Conservation (phyloP, 306 rosid genomes). For the Cucumis sativus region Cucumber_9930_V3 NC_026658.2:25135501-25136000, state of each 20-base stretch:
- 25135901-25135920: conserved; percentile 76
- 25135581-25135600: not conserved
- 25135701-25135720: not conserved
- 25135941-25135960: not conserved
- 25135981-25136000: not conserved
- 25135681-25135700: not conserved
- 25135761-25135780: conserved; percentile 27
- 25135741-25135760: conserved; percentile 15
- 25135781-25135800: conserved; percentile 39
- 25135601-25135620: not conserved
- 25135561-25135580: not conserved
- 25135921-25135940: conserved; percentile 96
- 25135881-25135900: conserved; percentile 71
- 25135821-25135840: conserved; percentile 80
- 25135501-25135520: conserved; percentile 1
- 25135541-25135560: not conserved
- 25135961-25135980: not conserved
- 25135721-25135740: conserved; percentile 19
- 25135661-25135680: conserved; percentile 4
- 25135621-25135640: conserved; percentile 5
- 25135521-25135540: conserved; percentile 1
- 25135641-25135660: not conserved
- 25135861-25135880: conserved; percentile 93
- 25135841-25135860: conserved; percentile 55
- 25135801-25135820: conserved; percentile 69